Conservation (phyloP, 1,284 basidiomycete species). For the Tranzscheliella williamsii region DNA sequence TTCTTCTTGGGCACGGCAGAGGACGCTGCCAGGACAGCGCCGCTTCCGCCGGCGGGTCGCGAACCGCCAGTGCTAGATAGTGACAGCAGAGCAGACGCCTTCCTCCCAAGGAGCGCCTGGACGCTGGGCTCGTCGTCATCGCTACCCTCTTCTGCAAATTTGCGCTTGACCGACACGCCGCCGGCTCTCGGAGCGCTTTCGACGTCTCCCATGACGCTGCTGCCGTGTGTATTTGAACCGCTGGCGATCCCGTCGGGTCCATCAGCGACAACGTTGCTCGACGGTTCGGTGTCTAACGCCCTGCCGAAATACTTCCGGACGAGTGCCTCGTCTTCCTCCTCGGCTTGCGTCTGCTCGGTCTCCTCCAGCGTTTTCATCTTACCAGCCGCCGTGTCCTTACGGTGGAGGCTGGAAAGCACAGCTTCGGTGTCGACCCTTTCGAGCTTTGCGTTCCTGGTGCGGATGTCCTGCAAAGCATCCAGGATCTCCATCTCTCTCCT, state of each 20-base stretch:
- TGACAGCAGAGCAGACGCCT: too few species aligned
- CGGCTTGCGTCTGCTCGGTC: slow-evolving; percentile 65
- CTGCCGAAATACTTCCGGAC: slow-evolving; percentile 84
- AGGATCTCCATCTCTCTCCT: slow-evolving; percentile 98
- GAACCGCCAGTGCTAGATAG: too few species aligned
- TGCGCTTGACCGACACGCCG: slow-evolving; percentile 19
- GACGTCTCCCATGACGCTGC: too few species aligned
- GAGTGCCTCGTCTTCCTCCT: slow-evolving; percentile 88
- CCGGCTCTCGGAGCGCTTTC: background rate
- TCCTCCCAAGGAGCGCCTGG: slow-evolving; percentile 11
- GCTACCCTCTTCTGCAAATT: slow-evolving; percentile 18
- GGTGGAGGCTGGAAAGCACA: slow-evolving; percentile 36
- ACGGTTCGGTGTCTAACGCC: slow-evolving; percentile 61
- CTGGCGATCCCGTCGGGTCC: background rate
- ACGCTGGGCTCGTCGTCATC: slow-evolving; percentile 12
- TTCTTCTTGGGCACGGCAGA: slow-evolving; percentile 30
- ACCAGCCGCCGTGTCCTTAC: background rate
- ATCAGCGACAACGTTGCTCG: background rate
- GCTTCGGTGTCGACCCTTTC: slow-evolving; percentile 67
- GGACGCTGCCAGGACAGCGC: too few species aligned
- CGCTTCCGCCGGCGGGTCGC: too few species aligned
- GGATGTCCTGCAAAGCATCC: slow-evolving; percentile 91
- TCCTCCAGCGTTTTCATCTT: slow-evolving; percentile 16
- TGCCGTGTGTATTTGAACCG: background rate
- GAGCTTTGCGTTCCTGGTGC: slow-evolving; percentile 86